A percentile compares a stretch with the other conserved stretches of the same genome.
These are phyloP conservation scores for Coemansia sp. DNA, from an alignment of 192 early-diverging fungal genomes.

Conservation along the genomic window DNA sequence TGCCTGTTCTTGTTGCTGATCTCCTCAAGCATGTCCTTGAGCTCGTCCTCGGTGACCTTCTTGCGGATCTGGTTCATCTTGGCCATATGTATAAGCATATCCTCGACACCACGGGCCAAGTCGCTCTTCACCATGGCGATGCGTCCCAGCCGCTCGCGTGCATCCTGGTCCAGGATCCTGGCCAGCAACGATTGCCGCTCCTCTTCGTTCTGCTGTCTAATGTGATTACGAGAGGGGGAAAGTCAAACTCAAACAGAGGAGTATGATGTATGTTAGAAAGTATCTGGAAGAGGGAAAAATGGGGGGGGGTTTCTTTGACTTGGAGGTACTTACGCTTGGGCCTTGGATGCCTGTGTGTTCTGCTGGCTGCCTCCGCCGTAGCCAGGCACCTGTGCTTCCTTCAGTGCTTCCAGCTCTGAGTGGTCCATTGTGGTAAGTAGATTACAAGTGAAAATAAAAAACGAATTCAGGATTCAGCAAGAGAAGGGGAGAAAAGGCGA, in stretches of 20 bases:
- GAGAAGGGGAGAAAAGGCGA: too few relatives aligned
- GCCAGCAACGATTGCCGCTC: slow-evolving; percentile 75
- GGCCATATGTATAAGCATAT: slow-evolving; percentile 89
- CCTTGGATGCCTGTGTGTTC: slow-evolving; percentile 4
- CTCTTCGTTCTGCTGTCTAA: slow-evolving; percentile 69
- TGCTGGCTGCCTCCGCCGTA: slow-evolving; percentile 1
- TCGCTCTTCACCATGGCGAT: slow-evolving; percentile 91
- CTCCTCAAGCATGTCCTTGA: slow-evolving; percentile 84
- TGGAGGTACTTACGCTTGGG: slow-evolving; percentile 5
- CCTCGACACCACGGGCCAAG: slow-evolving; percentile 68
- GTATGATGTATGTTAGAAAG: background rate
- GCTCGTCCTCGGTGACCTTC: slow-evolving; percentile 79
- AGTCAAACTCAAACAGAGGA: background rate
- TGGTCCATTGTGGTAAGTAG: slow-evolving; percentile 18
- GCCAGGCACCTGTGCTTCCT: slow-evolving; percentile 6
- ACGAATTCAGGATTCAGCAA: too few relatives aligned
- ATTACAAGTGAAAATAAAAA: slow-evolving; percentile 6
- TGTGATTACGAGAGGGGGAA: background rate
- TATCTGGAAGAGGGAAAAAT: too few relatives aligned
- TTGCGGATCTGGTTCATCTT: slow-evolving; percentile 76
- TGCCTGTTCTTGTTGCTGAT: slow-evolving; percentile 62
- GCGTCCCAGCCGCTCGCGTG: slow-evolving; percentile 80
- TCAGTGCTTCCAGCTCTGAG: slow-evolving; percentile 25
- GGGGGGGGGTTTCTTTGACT: background rate
- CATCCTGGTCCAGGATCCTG: slow-evolving; percentile 79